Percentiles rank a stretch among this genome's conserved stretches.
Evolutionary conservation across 1,284 basidiomycete genomes (phyloP).

Genomic region (Puccinia coronata): DNA sequence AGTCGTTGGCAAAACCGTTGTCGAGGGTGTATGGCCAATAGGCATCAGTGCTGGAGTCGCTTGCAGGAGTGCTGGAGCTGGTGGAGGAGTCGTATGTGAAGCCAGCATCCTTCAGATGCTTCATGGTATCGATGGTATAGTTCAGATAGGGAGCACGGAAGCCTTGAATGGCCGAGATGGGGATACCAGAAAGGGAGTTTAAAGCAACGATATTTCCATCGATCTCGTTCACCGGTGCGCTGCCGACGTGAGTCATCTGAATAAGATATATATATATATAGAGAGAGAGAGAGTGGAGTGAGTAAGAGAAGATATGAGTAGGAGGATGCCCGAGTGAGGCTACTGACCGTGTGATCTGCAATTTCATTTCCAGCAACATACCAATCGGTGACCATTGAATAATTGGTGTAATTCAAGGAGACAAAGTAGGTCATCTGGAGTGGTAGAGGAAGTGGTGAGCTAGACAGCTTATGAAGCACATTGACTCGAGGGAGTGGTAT

Average conservation of each 20-base stretch:
- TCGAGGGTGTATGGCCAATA: conserved; percentile 63
- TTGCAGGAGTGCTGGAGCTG: conserved; percentile 70
- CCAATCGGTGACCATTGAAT: conserved; percentile 76
- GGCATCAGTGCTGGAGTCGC: conserved; percentile 70
- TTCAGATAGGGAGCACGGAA: conserved; percentile 79
- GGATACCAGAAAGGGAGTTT: conserved; percentile 77
- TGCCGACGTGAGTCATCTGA: conserved; percentile 77
- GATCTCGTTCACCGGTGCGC: conserved; percentile 65
- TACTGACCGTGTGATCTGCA: conserved; percentile 76
- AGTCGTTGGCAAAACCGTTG: conserved; percentile 72
- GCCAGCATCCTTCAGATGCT: conserved; percentile 64
- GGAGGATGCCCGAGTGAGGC: background rate
- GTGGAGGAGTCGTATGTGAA: conserved; percentile 75
- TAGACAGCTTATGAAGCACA: background rate
- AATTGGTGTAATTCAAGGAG: conserved; percentile 74
- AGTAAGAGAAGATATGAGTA: background rate
- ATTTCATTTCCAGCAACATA: conserved; percentile 81
- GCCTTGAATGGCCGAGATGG: conserved; percentile 68
- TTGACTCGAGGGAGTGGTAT: background rate
- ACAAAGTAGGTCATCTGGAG: conserved; percentile 72
- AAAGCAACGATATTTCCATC: conserved; percentile 77
- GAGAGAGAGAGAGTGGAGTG: background rate
- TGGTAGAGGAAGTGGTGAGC: background rate
- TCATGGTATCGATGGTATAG: conserved; percentile 63
- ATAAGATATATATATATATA: too few relatives aligned